A percentile compares a stretch with the other conserved stretches of the same genome.
These are phyloP conservation scores for Pichia sp. DNA, from an alignment of 1,139 yeast species.

Conservation along the genomic window DNA sequence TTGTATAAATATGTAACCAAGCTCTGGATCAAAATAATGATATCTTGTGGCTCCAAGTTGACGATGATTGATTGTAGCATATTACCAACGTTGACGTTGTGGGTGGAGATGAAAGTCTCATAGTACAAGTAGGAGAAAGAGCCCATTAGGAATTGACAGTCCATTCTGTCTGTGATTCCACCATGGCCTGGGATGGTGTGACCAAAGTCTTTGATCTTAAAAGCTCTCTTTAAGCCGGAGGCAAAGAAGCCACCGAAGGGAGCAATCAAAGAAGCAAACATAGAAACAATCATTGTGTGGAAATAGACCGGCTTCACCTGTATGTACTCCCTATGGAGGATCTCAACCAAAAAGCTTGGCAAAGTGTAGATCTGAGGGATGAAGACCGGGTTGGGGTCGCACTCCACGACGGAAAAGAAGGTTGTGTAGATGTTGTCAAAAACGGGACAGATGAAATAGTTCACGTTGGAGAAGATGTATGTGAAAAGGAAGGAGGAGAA, in stretches of 20 bases:
- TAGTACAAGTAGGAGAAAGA: constrained; percentile 88
- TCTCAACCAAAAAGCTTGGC: constrained; percentile 61
- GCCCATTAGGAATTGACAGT: constrained; percentile 97
- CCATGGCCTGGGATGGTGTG: constrained; percentile 98
- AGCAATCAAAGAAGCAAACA: constrained; percentile 95
- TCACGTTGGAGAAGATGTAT: constrained; percentile 56
- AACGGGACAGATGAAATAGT: constrained; percentile 88
- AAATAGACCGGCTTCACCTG: constrained; percentile 81
- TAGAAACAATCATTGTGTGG: constrained; percentile 81
- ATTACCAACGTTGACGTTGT: constrained; percentile 66
- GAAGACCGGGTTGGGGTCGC: constrained; percentile 87
- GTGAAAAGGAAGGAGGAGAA: constrained; percentile 67
- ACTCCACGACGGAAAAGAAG: constrained; percentile 57
- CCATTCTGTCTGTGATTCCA: constrained; percentile 95
- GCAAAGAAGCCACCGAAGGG: constrained; percentile 99
- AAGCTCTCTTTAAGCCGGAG: constrained; percentile 94
- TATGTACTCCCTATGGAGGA: constrained; percentile 42
- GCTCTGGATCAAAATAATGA: constrained; percentile 56
- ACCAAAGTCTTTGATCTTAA: constrained; percentile 89
- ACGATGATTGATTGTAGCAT: constrained; percentile 72
- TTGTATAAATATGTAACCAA: constrained; percentile 61
- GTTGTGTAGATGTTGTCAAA: constrained; percentile 32
- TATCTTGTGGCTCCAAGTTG: constrained; percentile 64
- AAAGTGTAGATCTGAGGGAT: constrained; percentile 71
- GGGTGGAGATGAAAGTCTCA: constrained; percentile 81